Conservation (phyloP, 495 filamentous ascomycete genomes). For the Penicillium ochrochloron region DNA sequence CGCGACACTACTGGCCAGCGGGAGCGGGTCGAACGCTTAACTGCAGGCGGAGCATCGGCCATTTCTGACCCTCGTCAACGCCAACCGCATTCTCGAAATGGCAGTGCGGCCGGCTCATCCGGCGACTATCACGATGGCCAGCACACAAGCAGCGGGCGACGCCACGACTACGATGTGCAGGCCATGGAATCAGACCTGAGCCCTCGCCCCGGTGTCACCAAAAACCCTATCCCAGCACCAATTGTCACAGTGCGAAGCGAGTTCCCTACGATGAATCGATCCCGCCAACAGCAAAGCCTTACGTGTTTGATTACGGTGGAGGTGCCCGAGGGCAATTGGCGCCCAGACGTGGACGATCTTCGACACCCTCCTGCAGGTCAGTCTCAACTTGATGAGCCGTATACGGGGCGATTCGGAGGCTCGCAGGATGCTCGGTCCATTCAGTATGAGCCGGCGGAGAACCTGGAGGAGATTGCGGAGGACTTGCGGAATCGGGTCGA, state of each 20-base stretch:
- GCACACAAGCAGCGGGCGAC: conserved; percentile 53
- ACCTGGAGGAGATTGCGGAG: conserved; percentile 84
- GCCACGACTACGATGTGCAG: conserved; percentile 95
- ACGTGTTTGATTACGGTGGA: conserved; percentile 96
- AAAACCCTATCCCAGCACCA: conserved; percentile 90
- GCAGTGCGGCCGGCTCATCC: conserved; percentile 74
- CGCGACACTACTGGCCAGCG: conserved; percentile 57
- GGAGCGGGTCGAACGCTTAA: conserved; percentile 65
- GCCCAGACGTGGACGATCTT: conserved; percentile 81
- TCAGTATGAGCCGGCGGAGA: conserved; percentile 60
- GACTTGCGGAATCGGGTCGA: conserved; percentile 84
- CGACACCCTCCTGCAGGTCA: conserved; percentile 62
- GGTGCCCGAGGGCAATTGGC: conserved; percentile 92
- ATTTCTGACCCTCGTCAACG: conserved; percentile 50
- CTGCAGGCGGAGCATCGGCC: conserved; percentile 35
- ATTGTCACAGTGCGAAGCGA: conserved; percentile 93
- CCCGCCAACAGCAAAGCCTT: conserved; percentile 91
- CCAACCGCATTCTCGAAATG: conserved; percentile 67
- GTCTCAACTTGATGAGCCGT: conserved; percentile 56
- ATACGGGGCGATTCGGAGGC: conserved; percentile 37
- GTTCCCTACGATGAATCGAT: conserved; percentile 90
- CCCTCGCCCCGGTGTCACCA: conserved; percentile 68
- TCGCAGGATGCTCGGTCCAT: conserved; percentile 38
- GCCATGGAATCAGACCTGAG: conserved; percentile 89
- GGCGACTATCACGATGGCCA: conserved; percentile 74